A percentile compares a stretch with the other conserved stretches of the same genome.
These are phyloP conservation scores for Lachnum nothofagi DNA, from an alignment of 2,329 filamentous ascomycete species.

Conservation along the genomic window DNA sequence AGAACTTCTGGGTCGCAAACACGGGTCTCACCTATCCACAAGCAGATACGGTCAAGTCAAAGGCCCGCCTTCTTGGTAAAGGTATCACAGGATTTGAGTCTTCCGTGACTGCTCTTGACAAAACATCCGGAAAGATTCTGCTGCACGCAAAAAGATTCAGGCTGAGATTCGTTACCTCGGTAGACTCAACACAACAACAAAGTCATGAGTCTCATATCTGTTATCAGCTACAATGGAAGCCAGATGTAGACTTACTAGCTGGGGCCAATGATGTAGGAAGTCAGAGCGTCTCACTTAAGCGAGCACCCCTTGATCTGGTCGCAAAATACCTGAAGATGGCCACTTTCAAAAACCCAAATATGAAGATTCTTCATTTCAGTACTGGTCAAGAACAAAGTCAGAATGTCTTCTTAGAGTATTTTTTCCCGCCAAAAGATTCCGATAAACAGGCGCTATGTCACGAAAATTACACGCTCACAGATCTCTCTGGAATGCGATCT, in stretches of 20 bases:
- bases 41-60: neutral
- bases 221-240: conserved; percentile 9
- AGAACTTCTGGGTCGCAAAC: conserved; percentile 3
- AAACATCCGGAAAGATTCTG: neutral
- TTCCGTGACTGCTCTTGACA: neutral
- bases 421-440: neutral
- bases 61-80: neutral
- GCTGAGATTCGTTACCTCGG: neutral
- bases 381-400: conserved; percentile 1
- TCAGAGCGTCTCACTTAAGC: neutral
- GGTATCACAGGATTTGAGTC: neutral
- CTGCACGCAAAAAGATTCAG: neutral
- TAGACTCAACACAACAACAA: neutral
- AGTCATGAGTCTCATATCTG: neutral
- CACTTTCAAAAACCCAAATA: conserved; percentile 21
- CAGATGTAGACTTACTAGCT: conserved; percentile 9
- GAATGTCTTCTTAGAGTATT: neutral
- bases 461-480: neutral
- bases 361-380: conserved; percentile 20
- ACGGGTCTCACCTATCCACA: neutral
- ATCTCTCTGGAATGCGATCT: neutral
- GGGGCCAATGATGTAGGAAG: neutral
- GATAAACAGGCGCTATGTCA: neutral
- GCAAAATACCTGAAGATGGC: neutral
- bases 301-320: neutral